phyloP scores from a whole-genome alignment of 345 rosid genomes.

The Gossypium rotundifolium region DNA sequence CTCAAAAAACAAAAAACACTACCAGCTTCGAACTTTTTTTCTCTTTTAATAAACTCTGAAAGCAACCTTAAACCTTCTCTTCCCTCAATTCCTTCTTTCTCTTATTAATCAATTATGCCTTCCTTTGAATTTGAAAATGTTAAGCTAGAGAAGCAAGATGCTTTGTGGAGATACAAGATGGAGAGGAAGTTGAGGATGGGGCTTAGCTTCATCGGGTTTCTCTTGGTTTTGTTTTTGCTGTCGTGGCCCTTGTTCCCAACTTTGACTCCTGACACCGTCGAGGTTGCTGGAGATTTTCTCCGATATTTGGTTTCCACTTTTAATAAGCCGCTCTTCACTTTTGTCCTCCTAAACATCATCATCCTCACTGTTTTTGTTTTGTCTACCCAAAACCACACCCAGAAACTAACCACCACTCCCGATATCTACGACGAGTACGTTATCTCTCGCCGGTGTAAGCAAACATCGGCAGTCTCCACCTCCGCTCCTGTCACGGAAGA shows the following conservation, averaged over 20 bases:
- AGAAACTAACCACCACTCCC: not conserved
- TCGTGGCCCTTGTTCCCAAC: constrained; percentile 1
- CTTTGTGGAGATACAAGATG: constrained; percentile 13
- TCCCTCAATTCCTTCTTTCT: not conserved
- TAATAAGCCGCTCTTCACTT: not conserved
- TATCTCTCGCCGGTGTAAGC: not conserved
- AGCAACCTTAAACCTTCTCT: constrained; percentile 11
- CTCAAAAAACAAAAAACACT: not conserved
- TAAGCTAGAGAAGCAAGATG: constrained; percentile 14
- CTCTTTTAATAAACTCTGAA: not conserved
- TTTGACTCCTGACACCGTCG: not conserved
- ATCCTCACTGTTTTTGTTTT: not conserved
- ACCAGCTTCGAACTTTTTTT: not conserved
- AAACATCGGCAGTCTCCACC: not conserved
- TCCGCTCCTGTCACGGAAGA: not conserved
- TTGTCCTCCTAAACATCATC: constrained; percentile 1
- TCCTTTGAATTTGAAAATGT: constrained; percentile 11
- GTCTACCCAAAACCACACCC: not conserved
- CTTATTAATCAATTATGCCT: constrained; percentile 1
- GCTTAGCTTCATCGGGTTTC: not conserved
- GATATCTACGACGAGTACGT: constrained; percentile 14
- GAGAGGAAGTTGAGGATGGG: not conserved
- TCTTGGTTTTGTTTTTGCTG: not conserved
- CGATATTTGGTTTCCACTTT: not conserved
- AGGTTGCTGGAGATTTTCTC: not conserved